Percentiles rank a stretch among this genome's conserved stretches.
Conservation (phyloP, 306 rosid species). For the Cicer chorassanicum region DNA sequence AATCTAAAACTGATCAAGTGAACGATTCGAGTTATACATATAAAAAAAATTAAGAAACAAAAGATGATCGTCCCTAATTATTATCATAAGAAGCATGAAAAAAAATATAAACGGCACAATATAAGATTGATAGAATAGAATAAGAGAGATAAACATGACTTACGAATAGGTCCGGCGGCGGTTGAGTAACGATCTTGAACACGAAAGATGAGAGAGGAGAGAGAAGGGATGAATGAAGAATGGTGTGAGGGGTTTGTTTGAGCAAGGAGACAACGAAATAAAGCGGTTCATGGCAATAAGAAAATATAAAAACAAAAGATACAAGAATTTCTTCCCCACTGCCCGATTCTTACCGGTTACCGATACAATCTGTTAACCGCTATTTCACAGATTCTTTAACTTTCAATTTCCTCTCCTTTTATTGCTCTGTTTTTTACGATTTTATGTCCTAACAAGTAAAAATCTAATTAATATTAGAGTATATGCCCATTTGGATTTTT, state of each 20-base stretch:
- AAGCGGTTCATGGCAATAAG: conserved; percentile 54
- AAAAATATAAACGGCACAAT: neutral
- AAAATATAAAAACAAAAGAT: conserved; percentile 30
- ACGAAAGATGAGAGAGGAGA: conserved; percentile 39
- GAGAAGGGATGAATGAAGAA: neutral
- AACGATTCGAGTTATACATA: conserved; percentile 37
- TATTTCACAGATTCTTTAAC: neutral
- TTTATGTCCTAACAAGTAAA: too few relatives aligned
- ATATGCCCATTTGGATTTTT: too few relatives aligned
- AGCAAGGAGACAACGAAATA: conserved; percentile 50
- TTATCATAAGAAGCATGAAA: neutral
- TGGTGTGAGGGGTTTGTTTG: conserved; percentile 33
- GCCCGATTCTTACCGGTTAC: conserved; percentile 59
- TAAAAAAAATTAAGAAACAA: conserved; percentile 2
- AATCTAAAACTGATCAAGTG: conserved; percentile 36
- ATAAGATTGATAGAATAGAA: conserved; percentile 9
- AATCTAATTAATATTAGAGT: too few relatives aligned
- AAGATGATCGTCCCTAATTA: conserved; percentile 42
- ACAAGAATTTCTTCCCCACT: conserved; percentile 40
- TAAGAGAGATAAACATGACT: conserved; percentile 47
- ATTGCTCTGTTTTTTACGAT: too few relatives aligned
- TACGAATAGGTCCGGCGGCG: conserved; percentile 41
- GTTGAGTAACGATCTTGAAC: conserved; percentile 45
- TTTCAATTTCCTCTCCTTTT: neutral
- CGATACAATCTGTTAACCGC: conserved; percentile 41